Conservation (phyloP, 2,329 filamentous ascomycete species). For the Cladosporium sp. region DNA sequence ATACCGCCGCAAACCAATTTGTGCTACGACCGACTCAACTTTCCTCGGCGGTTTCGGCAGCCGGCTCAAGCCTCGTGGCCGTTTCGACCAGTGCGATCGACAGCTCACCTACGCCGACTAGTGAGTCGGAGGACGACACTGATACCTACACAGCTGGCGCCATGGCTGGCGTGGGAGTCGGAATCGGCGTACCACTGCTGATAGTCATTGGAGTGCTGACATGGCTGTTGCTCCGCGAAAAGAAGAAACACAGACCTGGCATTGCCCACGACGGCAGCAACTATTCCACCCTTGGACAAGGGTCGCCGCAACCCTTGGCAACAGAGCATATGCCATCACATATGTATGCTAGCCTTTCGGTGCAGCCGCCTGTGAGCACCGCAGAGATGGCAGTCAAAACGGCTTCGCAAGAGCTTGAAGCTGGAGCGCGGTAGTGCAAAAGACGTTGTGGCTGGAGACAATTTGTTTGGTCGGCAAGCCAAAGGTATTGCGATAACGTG, state of each 20-base stretch:
- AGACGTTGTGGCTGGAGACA: too few relatives aligned
- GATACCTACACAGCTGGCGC: constrained; percentile 10
- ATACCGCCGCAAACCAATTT: neutral
- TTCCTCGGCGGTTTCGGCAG: neutral
- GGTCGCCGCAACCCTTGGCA: too few relatives aligned
- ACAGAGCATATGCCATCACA: too few relatives aligned
- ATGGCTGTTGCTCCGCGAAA: constrained; percentile 50
- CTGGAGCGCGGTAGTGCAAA: too few relatives aligned
- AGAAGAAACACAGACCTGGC: constrained; percentile 50
- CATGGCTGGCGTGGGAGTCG: constrained; percentile 14
- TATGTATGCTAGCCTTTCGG: too few relatives aligned
- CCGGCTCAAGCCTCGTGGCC: neutral
- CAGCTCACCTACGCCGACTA: neutral
- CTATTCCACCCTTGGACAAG: too few relatives aligned
- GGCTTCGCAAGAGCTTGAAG: too few relatives aligned
- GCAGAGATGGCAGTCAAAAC: too few relatives aligned
- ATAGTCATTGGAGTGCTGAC: constrained; percentile 7
- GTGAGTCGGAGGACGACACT: neutral
- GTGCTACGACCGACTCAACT: neutral
- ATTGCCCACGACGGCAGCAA: too few relatives aligned
- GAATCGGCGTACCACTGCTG: constrained; percentile 14
- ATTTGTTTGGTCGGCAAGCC: too few relatives aligned
- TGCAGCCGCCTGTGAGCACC: too few relatives aligned
- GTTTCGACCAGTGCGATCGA: neutral
- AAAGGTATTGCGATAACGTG: too few relatives aligned